Evolutionary conservation across 768 basidiomycete species (phyloP), one percentile per base, ranked within the genome.

Genomic region (Boletus pseudo-olivaceus): DNA sequence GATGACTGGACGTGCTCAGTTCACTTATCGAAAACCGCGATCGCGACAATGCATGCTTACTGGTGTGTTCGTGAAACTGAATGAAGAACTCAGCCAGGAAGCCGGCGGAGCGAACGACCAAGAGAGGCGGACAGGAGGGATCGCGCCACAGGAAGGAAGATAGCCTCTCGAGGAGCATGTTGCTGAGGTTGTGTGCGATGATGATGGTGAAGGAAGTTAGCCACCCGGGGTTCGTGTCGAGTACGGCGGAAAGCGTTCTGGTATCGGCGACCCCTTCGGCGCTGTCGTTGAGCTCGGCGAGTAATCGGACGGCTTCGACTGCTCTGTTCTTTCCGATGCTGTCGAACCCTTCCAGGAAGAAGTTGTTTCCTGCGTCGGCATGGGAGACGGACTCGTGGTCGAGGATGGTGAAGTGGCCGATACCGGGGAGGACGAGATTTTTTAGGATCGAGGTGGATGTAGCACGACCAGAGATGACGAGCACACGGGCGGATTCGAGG

Each of bases 351-450:
- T 88, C 82, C 26, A 99, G 77, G 74, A 98, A 99, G 76, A 99
- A 99, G 75, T 98, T 98, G 77, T 93, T 92, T 1, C 94, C 94
- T 0, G 93, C 85, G 62, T 98, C 95, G 53, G 84, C 81, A 1
- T 83, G 77, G 0, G 84, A 78, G 29, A 87, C 86, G 37, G 68
- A 51, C 3, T 71, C 67, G 23, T 80, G 72, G 65, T 95, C 93
- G 55, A 97, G 82, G 68, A 98, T 82, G 45, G 95, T 96, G 69
- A 97, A 98, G 66, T 90, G 84, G n/a, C 95, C 93, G 59, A 98
- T 84, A 8, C 96, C 96, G 3, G 97, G 97, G 8, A 98, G 82
- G 37, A 98, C 93, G 56, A 98, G 86, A 67, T 98, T 98, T 79
- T 99, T 98, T 52, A 99, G 79, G 60, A 91, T 83, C 45, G 91